Conservation (phyloP, 495 filamentous ascomycete species). For the Podospora comata region DNA sequence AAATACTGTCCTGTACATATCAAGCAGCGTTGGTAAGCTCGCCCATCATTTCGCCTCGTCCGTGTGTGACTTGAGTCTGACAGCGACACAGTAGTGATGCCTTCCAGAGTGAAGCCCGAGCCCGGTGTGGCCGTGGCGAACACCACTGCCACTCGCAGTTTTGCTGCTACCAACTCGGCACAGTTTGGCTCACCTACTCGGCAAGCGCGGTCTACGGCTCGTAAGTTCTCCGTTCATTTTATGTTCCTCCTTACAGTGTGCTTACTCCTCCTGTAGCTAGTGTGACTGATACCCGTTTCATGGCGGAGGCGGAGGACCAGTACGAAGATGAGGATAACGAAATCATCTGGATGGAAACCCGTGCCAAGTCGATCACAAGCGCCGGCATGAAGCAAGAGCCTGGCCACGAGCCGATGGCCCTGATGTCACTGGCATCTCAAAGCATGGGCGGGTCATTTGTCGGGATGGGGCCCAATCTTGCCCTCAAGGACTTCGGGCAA, state of each 20-base stretch:
- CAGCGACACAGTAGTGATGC: not conserved
- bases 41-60: not conserved
- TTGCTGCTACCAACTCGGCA: not conserved
- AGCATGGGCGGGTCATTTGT: constrained; percentile 30
- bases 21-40: not conserved
- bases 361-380: not conserved
- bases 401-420: not conserved
- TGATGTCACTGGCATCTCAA: not conserved
- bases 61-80: not conserved
- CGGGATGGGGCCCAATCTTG: constrained; percentile 26
- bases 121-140: not conserved
- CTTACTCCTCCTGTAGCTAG: not conserved
- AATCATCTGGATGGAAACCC: not conserved
- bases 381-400: not conserved
- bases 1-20: not conserved
- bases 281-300: not conserved
- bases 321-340: not conserved
- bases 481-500: constrained; percentile 43
- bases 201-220: not conserved
- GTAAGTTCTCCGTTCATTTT: not conserved
- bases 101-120: not conserved
- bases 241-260: not conserved
- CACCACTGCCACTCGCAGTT: not conserved
- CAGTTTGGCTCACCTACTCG: not conserved
- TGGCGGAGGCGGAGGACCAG: not conserved